These are phyloP conservation scores for Sporothrix brunneoviolacea DNA, from an alignment of 2,329 filamentous ascomycete species.

Conservation along the genomic window DNA sequence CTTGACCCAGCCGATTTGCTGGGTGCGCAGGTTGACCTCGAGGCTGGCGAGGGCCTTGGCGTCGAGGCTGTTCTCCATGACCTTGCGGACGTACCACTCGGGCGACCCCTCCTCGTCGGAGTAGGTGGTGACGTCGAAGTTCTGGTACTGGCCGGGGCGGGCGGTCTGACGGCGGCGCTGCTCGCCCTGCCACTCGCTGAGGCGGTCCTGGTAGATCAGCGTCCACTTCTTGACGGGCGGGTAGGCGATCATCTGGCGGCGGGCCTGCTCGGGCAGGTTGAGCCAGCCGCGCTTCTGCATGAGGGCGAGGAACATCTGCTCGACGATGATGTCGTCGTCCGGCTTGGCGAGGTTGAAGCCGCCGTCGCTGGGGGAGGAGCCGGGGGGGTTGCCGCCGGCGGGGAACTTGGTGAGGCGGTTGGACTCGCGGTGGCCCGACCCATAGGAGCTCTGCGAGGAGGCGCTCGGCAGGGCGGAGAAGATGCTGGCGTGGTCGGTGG, in stretches of 20 bases:
- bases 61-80: conserved; percentile 92
- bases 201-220: conserved; percentile 85
- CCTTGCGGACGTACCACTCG: conserved; percentile 95
- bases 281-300: conserved; percentile 99
- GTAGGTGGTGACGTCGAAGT: conserved; percentile 63
- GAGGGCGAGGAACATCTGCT: conserved; percentile 83
- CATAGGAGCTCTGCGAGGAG: conserved; percentile 51
- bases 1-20: conserved; percentile 96
- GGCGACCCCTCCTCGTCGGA: conserved; percentile 93
- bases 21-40: conserved; percentile 88
- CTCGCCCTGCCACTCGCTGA: conserved; percentile 90
- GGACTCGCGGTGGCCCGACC: conserved; percentile 47
- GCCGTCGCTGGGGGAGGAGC: conserved; percentile 36
- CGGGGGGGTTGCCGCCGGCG: conserved; percentile 21
- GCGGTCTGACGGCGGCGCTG: conserved; percentile 77
- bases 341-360: conserved; percentile 63
- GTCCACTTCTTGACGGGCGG: conserved; percentile 96
- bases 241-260: conserved; percentile 93
- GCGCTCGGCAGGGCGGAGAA: conserved; percentile 50
- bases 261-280: conserved; percentile 88
- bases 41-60: conserved; percentile 87
- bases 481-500: conserved; percentile 47
- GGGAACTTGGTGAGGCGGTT: conserved; percentile 52
- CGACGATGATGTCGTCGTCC: conserved; percentile 73
- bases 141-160: conserved; percentile 63